A percentile compares a stretch with the other conserved stretches of the same genome.
Conservation (phyloP, 192 early-diverging fungal species). For the Rhizoclosmatium globosum region DNA sequence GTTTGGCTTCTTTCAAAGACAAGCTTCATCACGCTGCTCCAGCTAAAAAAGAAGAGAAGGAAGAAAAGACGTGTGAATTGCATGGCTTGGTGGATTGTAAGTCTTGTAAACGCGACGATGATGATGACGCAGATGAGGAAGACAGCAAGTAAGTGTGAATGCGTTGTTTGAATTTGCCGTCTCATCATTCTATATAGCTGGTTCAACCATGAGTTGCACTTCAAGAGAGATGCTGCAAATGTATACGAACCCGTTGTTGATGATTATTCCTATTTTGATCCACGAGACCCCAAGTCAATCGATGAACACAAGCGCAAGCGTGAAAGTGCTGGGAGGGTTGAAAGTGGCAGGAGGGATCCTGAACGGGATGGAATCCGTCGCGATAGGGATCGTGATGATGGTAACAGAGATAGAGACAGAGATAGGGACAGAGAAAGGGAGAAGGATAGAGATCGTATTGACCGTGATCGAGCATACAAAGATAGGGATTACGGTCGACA, state of each 20-base stretch:
- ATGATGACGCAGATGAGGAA: conserved; percentile 47
- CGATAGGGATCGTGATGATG: not conserved
- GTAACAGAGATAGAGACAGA: not conserved
- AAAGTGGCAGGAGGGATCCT: not conserved
- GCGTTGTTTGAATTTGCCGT: not conserved
- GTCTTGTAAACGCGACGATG: conserved; percentile 71
- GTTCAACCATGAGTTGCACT: conserved; percentile 81
- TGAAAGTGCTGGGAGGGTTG: conserved; percentile 1
- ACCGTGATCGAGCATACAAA: too few relatives aligned
- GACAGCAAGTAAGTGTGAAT: conserved; percentile 53
- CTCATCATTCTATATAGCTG: conserved; percentile 51
- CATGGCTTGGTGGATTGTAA: conserved; percentile 76
- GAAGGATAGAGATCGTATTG: not conserved
- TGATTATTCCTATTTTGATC: conserved; percentile 53
- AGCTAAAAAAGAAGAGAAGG: conserved; percentile 13
- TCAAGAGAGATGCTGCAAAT: conserved; percentile 71
- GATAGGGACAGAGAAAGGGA: not conserved
- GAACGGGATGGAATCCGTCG: not conserved
- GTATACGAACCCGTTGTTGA: conserved; percentile 61
- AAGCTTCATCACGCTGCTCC: conserved; percentile 3
- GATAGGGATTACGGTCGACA: too few relatives aligned
- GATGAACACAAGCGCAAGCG: conserved; percentile 11
- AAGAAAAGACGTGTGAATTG: conserved; percentile 61
- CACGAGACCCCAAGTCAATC: conserved; percentile 4
- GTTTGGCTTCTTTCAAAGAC: conserved; percentile 31